Evolutionary conservation across 1,284 basidiomycete species (phyloP).

Genomic region (Boletus sp.): DNA sequence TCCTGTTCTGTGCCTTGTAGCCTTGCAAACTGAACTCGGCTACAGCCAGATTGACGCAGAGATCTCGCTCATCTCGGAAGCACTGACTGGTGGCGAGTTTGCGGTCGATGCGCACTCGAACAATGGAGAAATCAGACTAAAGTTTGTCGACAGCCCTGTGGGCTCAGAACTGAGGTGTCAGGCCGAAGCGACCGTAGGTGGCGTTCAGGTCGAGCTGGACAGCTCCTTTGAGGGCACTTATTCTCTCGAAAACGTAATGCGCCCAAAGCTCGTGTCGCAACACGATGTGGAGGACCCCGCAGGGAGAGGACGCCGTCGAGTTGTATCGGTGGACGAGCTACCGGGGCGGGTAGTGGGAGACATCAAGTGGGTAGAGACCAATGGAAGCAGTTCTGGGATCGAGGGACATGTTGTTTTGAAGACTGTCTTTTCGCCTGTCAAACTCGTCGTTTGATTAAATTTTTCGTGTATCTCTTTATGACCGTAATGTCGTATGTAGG

Average conservation of each 20-base stretch:
- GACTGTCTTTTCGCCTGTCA: constrained; percentile 19
- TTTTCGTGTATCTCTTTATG: not conserved
- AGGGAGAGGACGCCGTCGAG: constrained; percentile 42
- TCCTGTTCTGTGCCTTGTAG: not conserved
- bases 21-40: constrained; percentile 11
- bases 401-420: constrained; percentile 28
- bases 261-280: constrained; percentile 27
- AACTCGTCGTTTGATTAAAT: constrained; percentile 30
- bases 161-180: constrained; percentile 43
- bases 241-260: constrained; percentile 35
- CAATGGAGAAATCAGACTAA: constrained; percentile 39
- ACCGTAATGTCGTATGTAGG: not conserved
- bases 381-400: constrained; percentile 22
- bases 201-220: constrained; percentile 40
- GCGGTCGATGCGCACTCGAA: constrained; percentile 39
- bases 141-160: constrained; percentile 42
- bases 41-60: constrained; percentile 38
- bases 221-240: constrained; percentile 50
- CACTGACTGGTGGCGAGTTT: constrained; percentile 38
- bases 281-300: constrained; percentile 43
- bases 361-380: constrained; percentile 30
- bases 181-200: constrained; percentile 40
- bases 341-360: constrained; percentile 22
- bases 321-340: constrained; percentile 14
- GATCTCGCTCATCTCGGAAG: constrained; percentile 36